Evolutionary conservation across 768 basidiomycete genomes (phyloP).

Genomic region (Cubamyces sp.): DNA sequence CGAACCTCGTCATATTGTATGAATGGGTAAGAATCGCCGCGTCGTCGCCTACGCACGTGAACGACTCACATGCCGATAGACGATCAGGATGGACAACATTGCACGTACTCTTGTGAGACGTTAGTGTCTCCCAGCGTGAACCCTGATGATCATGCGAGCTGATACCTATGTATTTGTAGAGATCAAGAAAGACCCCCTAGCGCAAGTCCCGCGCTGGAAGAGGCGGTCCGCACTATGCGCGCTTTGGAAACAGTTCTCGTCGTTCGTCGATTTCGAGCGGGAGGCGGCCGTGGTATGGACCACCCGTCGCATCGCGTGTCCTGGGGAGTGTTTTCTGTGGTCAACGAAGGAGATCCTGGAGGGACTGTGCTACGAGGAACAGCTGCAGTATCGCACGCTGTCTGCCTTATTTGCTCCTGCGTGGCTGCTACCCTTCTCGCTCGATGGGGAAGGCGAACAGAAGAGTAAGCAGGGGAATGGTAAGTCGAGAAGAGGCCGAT

Average conservation of each 20-base stretch:
- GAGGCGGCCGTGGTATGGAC: neutral
- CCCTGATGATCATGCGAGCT: neutral
- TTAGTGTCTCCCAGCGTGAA: neutral
- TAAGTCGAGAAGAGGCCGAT: neutral
- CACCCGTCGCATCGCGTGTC: neutral
- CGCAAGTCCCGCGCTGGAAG: neutral
- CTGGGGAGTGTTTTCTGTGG: slow-evolving; percentile 8
- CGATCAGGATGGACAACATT: neutral
- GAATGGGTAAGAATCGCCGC: slow-evolving; percentile 1
- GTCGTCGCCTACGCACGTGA: neutral
- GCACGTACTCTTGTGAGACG: neutral
- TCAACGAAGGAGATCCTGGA: neutral
- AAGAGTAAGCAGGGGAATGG: neutral
- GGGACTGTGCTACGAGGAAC: slow-evolving; percentile 7
- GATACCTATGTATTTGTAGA: neutral
- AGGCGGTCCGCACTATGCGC: neutral
- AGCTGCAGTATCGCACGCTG: neutral
- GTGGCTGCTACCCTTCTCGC: neutral
- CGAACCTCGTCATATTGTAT: slow-evolving; percentile 5
- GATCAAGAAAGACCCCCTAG: slow-evolving; percentile 1
- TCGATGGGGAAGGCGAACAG: no score
- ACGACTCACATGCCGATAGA: neutral
- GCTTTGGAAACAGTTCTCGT: neutral
- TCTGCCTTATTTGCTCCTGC: neutral
- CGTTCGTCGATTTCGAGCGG: neutral